Evolutionary conservation across 2,329 filamentous ascomycete genomes (phyloP).

Genomic region (Parafenestella ontariensis): DNA sequence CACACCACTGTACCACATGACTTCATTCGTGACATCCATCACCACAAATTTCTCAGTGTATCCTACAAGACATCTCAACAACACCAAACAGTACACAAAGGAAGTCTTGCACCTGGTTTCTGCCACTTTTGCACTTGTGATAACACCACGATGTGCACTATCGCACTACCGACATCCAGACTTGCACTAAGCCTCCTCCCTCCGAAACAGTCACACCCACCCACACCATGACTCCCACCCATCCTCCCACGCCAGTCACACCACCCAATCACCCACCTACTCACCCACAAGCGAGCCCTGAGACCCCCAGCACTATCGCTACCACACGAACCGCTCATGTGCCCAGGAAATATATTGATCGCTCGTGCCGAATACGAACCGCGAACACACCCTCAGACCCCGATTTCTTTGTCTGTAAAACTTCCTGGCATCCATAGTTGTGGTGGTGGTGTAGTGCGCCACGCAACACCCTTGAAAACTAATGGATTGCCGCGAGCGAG

Average conservation of each 20-base stretch:
- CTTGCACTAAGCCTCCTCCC: background rate
- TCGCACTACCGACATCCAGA: background rate
- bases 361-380: conserved; percentile 9
- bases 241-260: conserved; percentile 3
- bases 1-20: conserved; percentile 22
- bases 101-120: too few relatives aligned
- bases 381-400: conserved; percentile 1
- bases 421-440: too few relatives aligned
- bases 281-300: background rate
- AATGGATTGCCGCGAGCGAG: too few relatives aligned
- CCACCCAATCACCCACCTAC: background rate
- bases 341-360: conserved; percentile 21
- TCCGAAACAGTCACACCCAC: conserved; percentile 21
- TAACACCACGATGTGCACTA: background rate
- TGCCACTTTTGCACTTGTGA: too few relatives aligned
- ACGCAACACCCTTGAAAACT: too few relatives aligned
- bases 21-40: conserved; percentile 15
- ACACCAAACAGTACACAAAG: background rate
- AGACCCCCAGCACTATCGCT: conserved; percentile 8
- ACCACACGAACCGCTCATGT: conserved; percentile 20
- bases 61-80: background rate
- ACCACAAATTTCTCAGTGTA: conserved; percentile 11
- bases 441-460: too few relatives aligned
- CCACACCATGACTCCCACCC: conserved; percentile 10
- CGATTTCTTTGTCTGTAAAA: too few relatives aligned